Evolutionary conservation across 1,139 yeast species (phyloP).

Genomic region (Geotrichum histeridarum): DNA sequence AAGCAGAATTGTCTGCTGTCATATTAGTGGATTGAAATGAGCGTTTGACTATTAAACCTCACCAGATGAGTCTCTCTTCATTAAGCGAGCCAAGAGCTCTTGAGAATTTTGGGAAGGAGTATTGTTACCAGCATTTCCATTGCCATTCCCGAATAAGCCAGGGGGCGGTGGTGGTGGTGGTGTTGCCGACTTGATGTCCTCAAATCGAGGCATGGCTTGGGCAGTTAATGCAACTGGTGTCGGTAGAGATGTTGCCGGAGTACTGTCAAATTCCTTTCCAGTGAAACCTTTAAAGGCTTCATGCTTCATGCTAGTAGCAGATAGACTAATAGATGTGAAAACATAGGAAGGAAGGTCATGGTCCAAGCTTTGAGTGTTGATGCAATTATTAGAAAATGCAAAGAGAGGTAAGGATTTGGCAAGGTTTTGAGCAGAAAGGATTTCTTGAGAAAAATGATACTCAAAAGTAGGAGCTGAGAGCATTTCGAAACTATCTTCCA

Average conservation of each 20-base stretch:
- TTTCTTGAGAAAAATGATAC: conserved; percentile 12
- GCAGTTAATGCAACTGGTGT: background rate
- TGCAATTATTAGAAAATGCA: conserved; percentile 22
- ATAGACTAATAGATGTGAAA: conserved; percentile 26
- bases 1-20: background rate
- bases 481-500: conserved; percentile 34
- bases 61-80: conserved; percentile 34
- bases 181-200: conserved; percentile 10
- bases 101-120: conserved; percentile 33
- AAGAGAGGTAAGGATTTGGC: conserved; percentile 5
- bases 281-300: background rate
- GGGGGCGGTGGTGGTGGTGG: conserved; percentile 33
- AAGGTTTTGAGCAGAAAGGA: conserved; percentile 3
- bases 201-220: conserved; percentile 7
- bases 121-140: conserved; percentile 12
- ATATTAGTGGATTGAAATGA: conserved; percentile 1
- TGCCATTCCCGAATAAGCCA: conserved; percentile 28
- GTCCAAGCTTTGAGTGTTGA: conserved; percentile 22
- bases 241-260: background rate
- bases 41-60: conserved; percentile 16
- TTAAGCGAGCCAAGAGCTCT: conserved; percentile 38
- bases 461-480: conserved; percentile 25
- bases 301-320: background rate
- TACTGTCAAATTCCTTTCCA: background rate
- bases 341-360: conserved; percentile 22